These are phyloP conservation scores for Eleusine coracana DNA, from an alignment of 176 grass and related monocot genomes.

Conservation along the genomic window DNA sequence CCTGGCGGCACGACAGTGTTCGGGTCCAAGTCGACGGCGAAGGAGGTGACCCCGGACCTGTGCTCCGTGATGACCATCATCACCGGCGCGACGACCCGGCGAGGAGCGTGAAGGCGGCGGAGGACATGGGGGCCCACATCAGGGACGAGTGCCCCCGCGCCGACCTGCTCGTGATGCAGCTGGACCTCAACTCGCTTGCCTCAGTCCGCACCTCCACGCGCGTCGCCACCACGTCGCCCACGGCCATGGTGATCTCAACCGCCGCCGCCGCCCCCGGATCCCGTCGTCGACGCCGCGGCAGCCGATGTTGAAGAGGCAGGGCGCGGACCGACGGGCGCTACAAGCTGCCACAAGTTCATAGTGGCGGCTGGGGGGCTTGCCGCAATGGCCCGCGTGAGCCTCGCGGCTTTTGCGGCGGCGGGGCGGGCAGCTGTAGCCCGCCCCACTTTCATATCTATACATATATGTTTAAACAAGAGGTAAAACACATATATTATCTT, in stretches of 20 bases:
- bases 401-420: too few relatives aligned
- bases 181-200: constrained; percentile 87
- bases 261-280: constrained; percentile 52
- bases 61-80: constrained; percentile 61
- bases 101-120: constrained; percentile 76
- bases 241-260: constrained; percentile 63
- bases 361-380: too few relatives aligned
- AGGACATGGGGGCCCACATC: constrained; percentile 69
- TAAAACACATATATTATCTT: too few relatives aligned
- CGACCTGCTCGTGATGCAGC: constrained; percentile 69
- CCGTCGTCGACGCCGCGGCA: constrained; percentile 39
- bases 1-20: constrained; percentile 69
- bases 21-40: constrained; percentile 80
- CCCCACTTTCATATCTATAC: too few relatives aligned
- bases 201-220: constrained; percentile 72
- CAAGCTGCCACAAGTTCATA: too few relatives aligned
- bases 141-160: constrained; percentile 50
- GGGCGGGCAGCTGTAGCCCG: too few relatives aligned
- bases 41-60: constrained; percentile 66
- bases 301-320: too few relatives aligned
- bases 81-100: constrained; percentile 87
- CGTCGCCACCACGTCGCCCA: constrained; percentile 42
- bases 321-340: too few relatives aligned
- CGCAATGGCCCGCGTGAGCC: too few relatives aligned
- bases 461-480: too few relatives aligned